phyloP scores from a whole-genome alignment of 768 basidiomycete genomes.

The Antrodiella citrinella region DNA sequence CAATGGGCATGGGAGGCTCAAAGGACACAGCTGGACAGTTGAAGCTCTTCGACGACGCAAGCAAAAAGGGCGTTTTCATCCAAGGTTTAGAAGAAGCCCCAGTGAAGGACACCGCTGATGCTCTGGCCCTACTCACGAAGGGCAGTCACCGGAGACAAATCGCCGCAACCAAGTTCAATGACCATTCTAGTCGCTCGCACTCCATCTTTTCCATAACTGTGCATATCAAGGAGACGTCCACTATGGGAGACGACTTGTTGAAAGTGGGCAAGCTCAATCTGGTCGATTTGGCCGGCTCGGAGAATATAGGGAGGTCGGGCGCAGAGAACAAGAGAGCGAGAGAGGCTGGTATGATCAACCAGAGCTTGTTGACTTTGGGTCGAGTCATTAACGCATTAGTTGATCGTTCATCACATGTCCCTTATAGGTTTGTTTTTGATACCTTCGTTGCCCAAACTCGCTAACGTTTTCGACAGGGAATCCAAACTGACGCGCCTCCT shows the following conservation, averaged over 20 bases:
- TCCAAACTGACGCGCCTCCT: conserved; percentile 95
- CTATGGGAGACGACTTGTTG: conserved; percentile 78
- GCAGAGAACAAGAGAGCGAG: conserved; percentile 92
- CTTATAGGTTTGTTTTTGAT: conserved; percentile 65
- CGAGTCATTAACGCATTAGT: conserved; percentile 95
- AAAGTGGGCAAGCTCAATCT: conserved; percentile 94
- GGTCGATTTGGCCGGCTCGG: conserved; percentile 94
- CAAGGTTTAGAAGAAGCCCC: conserved; percentile 89
- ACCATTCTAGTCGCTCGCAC: conserved; percentile 94
- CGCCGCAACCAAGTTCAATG: conserved; percentile 96
- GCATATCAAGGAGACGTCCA: conserved; percentile 76
- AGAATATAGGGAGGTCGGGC: conserved; percentile 93
- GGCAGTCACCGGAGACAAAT: conserved; percentile 89
- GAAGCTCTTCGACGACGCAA: conserved; percentile 90
- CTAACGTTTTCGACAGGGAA: conserved; percentile 46
- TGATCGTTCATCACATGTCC: conserved; percentile 85
- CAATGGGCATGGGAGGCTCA: conserved; percentile 61
- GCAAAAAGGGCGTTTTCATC: conserved; percentile 84
- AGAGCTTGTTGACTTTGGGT: conserved; percentile 92
- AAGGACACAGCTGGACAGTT: conserved; percentile 41
- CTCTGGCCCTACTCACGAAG: conserved; percentile 75
- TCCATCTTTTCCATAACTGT: conserved; percentile 97
- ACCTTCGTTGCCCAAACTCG: conserved; percentile 1
- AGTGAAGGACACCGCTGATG: conserved; percentile 78
- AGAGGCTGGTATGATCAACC: conserved; percentile 99